phyloP scores from a whole-genome alignment of 495 filamentous ascomycete species.

The Hyphodiscus hymeniophilus region DNA sequence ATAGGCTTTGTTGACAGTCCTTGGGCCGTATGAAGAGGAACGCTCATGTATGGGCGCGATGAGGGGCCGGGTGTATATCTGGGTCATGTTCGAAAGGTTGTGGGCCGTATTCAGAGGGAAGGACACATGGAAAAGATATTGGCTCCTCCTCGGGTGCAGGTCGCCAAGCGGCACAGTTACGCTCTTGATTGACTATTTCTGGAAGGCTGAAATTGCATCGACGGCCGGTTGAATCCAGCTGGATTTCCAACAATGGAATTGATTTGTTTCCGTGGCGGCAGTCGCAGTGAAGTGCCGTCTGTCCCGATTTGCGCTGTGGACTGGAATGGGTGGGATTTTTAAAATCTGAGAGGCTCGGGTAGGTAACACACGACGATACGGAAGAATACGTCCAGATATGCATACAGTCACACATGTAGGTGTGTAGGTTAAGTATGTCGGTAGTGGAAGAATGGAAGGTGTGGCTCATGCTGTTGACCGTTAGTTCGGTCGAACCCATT shows the following conservation, averaged over 20 bases:
- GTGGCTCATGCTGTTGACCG: constrained; percentile 22
- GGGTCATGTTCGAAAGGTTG: constrained; percentile 21
- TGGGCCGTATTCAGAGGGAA: constrained; percentile 1
- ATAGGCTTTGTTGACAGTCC: constrained; percentile 2
- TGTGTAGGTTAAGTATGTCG: constrained; percentile 7
- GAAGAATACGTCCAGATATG: background rate
- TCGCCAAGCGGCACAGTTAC: constrained; percentile 19
- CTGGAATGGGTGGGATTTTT: constrained; percentile 6
- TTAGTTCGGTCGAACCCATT: constrained; percentile 18
- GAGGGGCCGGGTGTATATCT: constrained; percentile 20
- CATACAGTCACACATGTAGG: constrained; percentile 5
- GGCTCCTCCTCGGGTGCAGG: constrained; percentile 10
- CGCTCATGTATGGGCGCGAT: constrained; percentile 13
- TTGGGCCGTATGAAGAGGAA: constrained; percentile 8
- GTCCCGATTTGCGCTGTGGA: constrained; percentile 17
- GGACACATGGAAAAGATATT: constrained; percentile 1
- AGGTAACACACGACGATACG: constrained; percentile 6
- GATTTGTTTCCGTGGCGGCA: constrained; percentile 16
- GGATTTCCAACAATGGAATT: constrained; percentile 8
- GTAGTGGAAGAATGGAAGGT: constrained; percentile 14
- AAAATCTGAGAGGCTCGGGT: constrained; percentile 5
- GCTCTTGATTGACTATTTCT: constrained; percentile 10
- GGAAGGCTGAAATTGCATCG: constrained; percentile 5
- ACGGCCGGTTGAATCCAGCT: constrained; percentile 18
- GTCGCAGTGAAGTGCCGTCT: constrained; percentile 19